phyloP scores from a whole-genome alignment of 352 stramenopile genomes.

The Phytophthora sp. region DNA sequence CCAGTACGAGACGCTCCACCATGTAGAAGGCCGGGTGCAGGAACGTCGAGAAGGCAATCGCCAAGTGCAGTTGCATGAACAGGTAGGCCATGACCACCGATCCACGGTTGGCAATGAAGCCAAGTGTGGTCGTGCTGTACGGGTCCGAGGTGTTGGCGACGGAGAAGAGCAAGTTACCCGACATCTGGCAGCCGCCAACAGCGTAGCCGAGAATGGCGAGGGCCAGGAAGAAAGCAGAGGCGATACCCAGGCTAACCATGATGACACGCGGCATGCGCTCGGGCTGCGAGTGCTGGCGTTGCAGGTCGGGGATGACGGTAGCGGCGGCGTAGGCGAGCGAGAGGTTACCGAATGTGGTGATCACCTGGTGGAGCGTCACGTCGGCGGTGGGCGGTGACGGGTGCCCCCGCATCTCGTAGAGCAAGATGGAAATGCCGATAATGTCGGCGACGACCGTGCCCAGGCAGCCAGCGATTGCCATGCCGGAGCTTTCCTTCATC shows the following conservation, averaged over 20 bases:
- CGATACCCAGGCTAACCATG: constrained; percentile 21
- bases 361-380: constrained; percentile 25
- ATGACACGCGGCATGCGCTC: constrained; percentile 38
- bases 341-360: constrained; percentile 36
- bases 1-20: constrained; percentile 29
- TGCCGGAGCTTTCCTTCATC: constrained; percentile 30
- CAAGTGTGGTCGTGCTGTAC: constrained; percentile 15
- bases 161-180: constrained; percentile 34
- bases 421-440: constrained; percentile 26
- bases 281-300: constrained; percentile 32
- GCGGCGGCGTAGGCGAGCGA: constrained; percentile 36
- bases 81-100: constrained; percentile 29
- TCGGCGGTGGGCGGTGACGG: constrained; percentile 19
- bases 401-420: constrained; percentile 22
- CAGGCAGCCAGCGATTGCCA: constrained; percentile 28
- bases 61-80: constrained; percentile 38
- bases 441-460: constrained; percentile 35
- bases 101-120: constrained; percentile 23
- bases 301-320: constrained; percentile 30
- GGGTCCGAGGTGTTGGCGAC: constrained; percentile 25
- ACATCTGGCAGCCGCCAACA: constrained; percentile 29
- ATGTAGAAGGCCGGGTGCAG: constrained; percentile 38
- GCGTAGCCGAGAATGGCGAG: constrained; percentile 23
- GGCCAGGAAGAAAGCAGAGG: constrained; percentile 24
- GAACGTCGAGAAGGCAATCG: constrained; percentile 29